These are phyloP conservation scores for Cladosporium phlei DNA, from an alignment of 2,329 filamentous ascomycete genomes.

Conservation along the genomic window DNA sequence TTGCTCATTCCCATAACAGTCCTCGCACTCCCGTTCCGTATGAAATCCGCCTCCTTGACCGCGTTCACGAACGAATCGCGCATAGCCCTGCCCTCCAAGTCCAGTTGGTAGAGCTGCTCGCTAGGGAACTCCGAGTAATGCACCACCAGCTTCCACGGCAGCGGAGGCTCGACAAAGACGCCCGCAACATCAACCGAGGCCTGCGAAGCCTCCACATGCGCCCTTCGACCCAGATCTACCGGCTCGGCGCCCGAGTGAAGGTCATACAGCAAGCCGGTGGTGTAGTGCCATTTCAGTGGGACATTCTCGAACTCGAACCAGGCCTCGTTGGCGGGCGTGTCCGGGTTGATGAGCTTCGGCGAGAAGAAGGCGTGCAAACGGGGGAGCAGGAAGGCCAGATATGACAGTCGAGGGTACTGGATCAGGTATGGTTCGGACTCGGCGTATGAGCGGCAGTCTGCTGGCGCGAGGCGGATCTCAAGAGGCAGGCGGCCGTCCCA, in stretches of 20 bases:
- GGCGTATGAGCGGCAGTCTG: constrained; percentile 58
- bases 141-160: constrained; percentile 61
- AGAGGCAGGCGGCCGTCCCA: constrained; percentile 58
- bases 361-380: constrained; percentile 60
- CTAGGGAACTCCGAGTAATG: constrained; percentile 57
- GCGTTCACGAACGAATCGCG: constrained; percentile 65
- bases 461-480: constrained; percentile 54
- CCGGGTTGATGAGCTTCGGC: constrained; percentile 53
- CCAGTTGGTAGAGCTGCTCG: constrained; percentile 55
- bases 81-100: constrained; percentile 51
- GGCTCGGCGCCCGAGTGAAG: constrained; percentile 58
- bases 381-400: constrained; percentile 62
- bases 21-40: constrained; percentile 82
- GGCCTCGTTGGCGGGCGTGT: constrained; percentile 48
- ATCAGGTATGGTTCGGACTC: constrained; percentile 58
- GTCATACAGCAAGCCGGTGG: constrained; percentile 64
- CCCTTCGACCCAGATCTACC: constrained; percentile 22
- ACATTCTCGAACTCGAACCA: constrained; percentile 66
- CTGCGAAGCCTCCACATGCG: constrained; percentile 13
- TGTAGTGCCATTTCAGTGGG: constrained; percentile 68
- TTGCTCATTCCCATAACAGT: constrained; percentile 86
- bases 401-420: constrained; percentile 61
- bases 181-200: neutral
- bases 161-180: constrained; percentile 18
- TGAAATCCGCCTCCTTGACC: constrained; percentile 77